Percentiles rank a stretch among this genome's conserved stretches.
Conservation (phyloP, 2,329 filamentous ascomycete genomes). For the Aureobasidium sp. region DNA sequence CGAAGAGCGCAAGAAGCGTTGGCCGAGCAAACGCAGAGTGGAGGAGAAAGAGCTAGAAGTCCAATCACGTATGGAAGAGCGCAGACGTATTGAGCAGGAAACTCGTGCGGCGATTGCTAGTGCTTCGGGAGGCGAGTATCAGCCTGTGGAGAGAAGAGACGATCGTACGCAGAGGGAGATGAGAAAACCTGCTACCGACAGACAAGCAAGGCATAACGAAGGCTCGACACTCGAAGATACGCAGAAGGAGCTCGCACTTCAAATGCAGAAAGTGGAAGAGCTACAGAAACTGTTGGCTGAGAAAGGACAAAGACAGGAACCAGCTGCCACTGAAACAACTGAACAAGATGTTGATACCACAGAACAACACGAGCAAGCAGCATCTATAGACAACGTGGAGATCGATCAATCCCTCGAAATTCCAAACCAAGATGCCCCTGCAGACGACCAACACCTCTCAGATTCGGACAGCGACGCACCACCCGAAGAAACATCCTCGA, state of each 20-base stretch:
- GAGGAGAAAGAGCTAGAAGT: slow-evolving; percentile 41
- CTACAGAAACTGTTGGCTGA: slow-evolving; percentile 23
- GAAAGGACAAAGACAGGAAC: neutral
- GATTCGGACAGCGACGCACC: slow-evolving; percentile 25
- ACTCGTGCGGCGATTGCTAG: slow-evolving; percentile 7
- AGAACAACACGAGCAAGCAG: neutral
- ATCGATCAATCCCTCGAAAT: neutral
- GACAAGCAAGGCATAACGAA: neutral
- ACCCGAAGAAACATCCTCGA: slow-evolving; percentile 32
- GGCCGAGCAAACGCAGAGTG: slow-evolving; percentile 65
- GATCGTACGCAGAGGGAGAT: neutral
- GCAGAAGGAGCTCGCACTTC: slow-evolving; percentile 13
- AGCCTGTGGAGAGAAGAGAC: neutral
- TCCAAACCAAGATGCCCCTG: neutral
- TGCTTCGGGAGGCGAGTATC: slow-evolving; percentile 7
- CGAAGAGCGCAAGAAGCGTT: slow-evolving; percentile 69
- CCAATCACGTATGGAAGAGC: slow-evolving; percentile 17
- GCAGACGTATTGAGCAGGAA: slow-evolving; percentile 22
- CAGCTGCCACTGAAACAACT: neutral
- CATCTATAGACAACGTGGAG: neutral
- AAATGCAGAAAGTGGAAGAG: slow-evolving; percentile 21
- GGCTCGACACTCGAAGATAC: slow-evolving; percentile 12
- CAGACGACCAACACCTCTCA: neutral
- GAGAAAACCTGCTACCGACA: neutral
- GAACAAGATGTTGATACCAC: neutral